Base-by-base conservation (phyloP, 176 grass and related monocot genomes). In the maize (Zea mays) region DNA sequence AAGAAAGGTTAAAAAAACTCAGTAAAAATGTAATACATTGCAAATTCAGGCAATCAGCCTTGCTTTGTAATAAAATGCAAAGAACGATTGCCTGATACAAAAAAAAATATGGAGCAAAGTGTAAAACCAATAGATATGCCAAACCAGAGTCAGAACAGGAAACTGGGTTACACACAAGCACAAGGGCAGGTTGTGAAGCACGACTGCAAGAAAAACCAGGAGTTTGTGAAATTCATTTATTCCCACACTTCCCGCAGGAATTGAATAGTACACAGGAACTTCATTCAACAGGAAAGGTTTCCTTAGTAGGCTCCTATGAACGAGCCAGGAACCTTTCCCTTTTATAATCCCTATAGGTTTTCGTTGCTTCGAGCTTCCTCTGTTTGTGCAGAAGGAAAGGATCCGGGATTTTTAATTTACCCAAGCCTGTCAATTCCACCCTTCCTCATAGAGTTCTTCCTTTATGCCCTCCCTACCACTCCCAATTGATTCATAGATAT, bases 41-140 rank as follows among this genome's bases (percentile, higher is more conserved):
- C 76, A 65, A 64, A 90, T 72, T 80, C 81, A 55, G 47, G 67
- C 11, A 57, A 78, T 14, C 15, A 55, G 1, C 5, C 35, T 47
- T 67, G 12, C 6, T 65, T 82, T 46, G 56, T 79, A 52, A 62
- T 79, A 63, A 69, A 16, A 41, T 55, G 14, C 13, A 65, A 73
- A 15, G 12, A 13, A 2, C 45, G 44, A 79, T 58, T 43, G 1
- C 57, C 33, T 13, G 51, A 54, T 38, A 56, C 10, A 63, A 63
- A 19, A 47, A 19, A 47, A 45, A 71, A 78, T 36, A 66, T 60
- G 54, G 6, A 52, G 46, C 45, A 71, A 46, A 67, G 10, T 0
- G 6, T 39, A 67, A 58, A 85, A 61, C 33, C 10, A 6, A 62
- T 39, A 72, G 1, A 20, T 36, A 61, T 27, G 2, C 3, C 34